These are phyloP conservation scores for Alternaria arbusti DNA, from an alignment of 2,329 filamentous ascomycete genomes.

Conservation along the genomic window DNA sequence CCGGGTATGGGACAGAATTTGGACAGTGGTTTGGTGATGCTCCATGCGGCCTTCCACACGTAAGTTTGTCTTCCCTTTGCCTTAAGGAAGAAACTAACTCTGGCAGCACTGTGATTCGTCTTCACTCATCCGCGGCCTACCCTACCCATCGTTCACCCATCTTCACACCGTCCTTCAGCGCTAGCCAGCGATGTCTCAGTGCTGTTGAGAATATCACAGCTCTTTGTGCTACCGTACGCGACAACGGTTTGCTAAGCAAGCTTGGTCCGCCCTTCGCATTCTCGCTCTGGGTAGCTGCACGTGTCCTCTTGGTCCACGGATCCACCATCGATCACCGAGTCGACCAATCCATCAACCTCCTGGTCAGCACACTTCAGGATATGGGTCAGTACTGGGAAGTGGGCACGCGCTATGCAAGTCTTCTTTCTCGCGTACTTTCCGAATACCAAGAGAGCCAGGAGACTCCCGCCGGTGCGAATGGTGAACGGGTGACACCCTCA, in stretches of 20 bases:
- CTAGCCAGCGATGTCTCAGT: constrained; percentile 79
- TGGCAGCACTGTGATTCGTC: constrained; percentile 75
- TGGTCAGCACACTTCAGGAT: constrained; percentile 80
- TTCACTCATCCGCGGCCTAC: constrained; percentile 92
- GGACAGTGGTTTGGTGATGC: constrained; percentile 87
- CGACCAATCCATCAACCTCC: constrained; percentile 78
- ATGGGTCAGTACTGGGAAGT: constrained; percentile 88
- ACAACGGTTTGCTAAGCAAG: constrained; percentile 74
- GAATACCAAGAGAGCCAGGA: constrained; percentile 82
- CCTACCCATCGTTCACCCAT: constrained; percentile 87
- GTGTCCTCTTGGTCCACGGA: constrained; percentile 85
- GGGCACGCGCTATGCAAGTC: constrained; percentile 77
- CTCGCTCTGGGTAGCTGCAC: constrained; percentile 88
- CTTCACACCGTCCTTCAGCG: constrained; percentile 87
- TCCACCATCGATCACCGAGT: constrained; percentile 87
- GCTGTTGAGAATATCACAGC: constrained; percentile 76
- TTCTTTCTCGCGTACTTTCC: constrained; percentile 82
- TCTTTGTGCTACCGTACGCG: constrained; percentile 78
- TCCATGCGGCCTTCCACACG: constrained; percentile 90
- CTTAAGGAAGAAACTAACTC: constrained; percentile 23
- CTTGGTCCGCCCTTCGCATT: constrained; percentile 92
- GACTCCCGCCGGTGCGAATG: constrained; percentile 60
- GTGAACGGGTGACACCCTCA: constrained; percentile 77
- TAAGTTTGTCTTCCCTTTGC: constrained; percentile 49
- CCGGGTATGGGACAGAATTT: constrained; percentile 70